Evolutionary conservation across 305 asterid species (phyloP).

Genomic region (Solanum hybrid): DNA sequence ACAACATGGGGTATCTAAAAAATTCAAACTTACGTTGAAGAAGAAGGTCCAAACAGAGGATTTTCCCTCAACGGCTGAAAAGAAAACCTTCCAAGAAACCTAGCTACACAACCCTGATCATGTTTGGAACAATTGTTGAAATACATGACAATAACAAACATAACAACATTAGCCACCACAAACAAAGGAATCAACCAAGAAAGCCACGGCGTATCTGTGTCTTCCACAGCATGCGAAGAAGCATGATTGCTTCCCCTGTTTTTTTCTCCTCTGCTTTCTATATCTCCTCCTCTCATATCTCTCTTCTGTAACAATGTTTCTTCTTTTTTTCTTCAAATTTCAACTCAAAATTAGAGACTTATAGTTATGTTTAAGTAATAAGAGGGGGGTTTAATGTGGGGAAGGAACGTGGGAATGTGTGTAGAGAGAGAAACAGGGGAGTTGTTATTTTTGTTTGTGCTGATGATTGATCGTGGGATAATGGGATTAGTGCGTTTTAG

Average conservation of each 20-base stretch:
- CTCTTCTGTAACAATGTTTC: not conserved
- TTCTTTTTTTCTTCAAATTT: not conserved
- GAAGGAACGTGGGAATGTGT: slow-evolving; percentile 27
- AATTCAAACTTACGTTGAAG: slow-evolving; percentile 52
- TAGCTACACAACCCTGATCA: slow-evolving; percentile 36
- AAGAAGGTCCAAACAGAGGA: slow-evolving; percentile 83
- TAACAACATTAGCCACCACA: slow-evolving; percentile 46
- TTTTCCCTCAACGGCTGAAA: slow-evolving; percentile 74
- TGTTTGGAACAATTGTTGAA: slow-evolving; percentile 63
- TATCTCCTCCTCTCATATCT: slow-evolving; percentile 37
- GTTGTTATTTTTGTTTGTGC: slow-evolving; percentile 1
- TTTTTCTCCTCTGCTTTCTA: slow-evolving; percentile 43
- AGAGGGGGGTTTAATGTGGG: slow-evolving; percentile 21
- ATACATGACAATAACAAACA: slow-evolving; percentile 65
- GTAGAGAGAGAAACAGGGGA: slow-evolving; percentile 21
- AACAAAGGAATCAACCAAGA: slow-evolving; percentile 80
- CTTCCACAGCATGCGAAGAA: slow-evolving; percentile 10
- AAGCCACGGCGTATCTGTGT: slow-evolving; percentile 43
- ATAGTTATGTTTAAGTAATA: not conserved
- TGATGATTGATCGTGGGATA: slow-evolving; percentile 9
- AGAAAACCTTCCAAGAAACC: slow-evolving; percentile 69
- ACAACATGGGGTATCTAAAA: not conserved
- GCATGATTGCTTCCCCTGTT: slow-evolving; percentile 11
- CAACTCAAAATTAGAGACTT: not conserved
- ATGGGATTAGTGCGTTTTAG: slow-evolving; percentile 1